Evolutionary conservation across 2,329 filamentous ascomycete species (phyloP).

Genomic region (Fusarium brevicatenulatum): DNA sequence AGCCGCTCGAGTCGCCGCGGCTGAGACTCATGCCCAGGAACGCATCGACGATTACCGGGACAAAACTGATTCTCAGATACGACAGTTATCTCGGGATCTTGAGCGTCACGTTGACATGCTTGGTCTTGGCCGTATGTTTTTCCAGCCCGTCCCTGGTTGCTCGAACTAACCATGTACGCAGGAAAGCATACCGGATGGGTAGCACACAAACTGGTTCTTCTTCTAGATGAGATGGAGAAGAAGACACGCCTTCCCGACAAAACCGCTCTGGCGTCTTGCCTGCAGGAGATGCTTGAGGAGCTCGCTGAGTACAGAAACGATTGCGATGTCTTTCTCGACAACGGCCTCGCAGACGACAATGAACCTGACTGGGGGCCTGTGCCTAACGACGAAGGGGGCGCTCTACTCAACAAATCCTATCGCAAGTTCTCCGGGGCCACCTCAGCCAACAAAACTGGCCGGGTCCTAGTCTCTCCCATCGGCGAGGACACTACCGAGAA

Average conservation of each 20-base stretch:
- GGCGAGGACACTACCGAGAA: fast-evolving
- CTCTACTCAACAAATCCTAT: background rate
- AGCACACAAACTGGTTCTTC: background rate
- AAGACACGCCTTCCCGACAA: background rate
- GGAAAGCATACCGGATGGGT: background rate
- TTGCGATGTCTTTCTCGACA: fast-evolving
- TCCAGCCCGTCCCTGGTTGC: background rate
- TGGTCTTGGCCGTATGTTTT: background rate
- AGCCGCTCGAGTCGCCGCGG: background rate
- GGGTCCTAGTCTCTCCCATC: background rate
- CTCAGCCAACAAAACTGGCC: background rate
- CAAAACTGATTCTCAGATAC: background rate
- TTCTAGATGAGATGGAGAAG: background rate
- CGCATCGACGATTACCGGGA: background rate
- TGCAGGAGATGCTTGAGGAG: fast-evolving
- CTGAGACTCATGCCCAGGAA: background rate
- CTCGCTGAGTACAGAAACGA: background rate
- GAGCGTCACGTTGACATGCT: background rate
- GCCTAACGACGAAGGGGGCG: background rate
- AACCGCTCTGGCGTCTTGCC: background rate
- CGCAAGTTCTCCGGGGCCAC: background rate
- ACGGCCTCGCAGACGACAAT: fast-evolving
- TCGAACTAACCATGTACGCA: background rate
- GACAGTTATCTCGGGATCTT: background rate
- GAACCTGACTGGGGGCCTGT: background rate